Evolutionary conservation across 345 rosid genomes (phyloP).

Genomic region (Turritis glabra): DNA sequence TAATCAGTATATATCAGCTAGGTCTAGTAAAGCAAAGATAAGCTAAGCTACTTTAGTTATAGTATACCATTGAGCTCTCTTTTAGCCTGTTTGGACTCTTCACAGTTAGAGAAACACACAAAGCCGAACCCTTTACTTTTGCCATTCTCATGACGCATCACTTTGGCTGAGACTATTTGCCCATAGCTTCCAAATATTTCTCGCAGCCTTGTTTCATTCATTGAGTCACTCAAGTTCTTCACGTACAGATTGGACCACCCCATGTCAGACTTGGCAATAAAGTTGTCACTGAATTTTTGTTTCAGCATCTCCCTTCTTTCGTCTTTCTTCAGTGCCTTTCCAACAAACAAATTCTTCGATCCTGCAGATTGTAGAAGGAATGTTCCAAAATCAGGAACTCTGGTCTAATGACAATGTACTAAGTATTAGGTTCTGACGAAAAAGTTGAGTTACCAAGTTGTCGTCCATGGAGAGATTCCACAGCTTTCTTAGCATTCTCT

Average conservation of each 20-base stretch:
- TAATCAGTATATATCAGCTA: constrained; percentile 9
- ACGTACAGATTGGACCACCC: constrained; percentile 61
- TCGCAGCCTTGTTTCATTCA: constrained; percentile 51
- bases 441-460: constrained; percentile 28
- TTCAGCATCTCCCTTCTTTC: constrained; percentile 58
- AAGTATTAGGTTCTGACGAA: not conserved
- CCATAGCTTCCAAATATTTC: constrained; percentile 57
- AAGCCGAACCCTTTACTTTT: constrained; percentile 71
- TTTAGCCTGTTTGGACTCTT: constrained; percentile 63
- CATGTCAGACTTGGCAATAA: constrained; percentile 18
- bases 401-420: not conserved
- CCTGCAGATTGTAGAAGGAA: constrained; percentile 15
- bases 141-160: constrained; percentile 56
- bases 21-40: not conserved
- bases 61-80: constrained; percentile 51
- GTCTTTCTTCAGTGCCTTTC: constrained; percentile 60
- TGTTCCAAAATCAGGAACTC: constrained; percentile 5
- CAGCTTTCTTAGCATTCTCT: constrained; percentile 62
- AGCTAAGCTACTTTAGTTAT: not conserved
- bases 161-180: constrained; percentile 53
- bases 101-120: constrained; percentile 64
- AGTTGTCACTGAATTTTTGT: constrained; percentile 33
- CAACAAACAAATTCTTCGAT: constrained; percentile 47
- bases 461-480: constrained; percentile 50
- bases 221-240: constrained; percentile 51